Percentiles rank a stretch among this genome's conserved stretches.
Evolutionary conservation across 768 basidiomycete genomes (phyloP).

Genomic region (Lyophyllum shimeji): DNA sequence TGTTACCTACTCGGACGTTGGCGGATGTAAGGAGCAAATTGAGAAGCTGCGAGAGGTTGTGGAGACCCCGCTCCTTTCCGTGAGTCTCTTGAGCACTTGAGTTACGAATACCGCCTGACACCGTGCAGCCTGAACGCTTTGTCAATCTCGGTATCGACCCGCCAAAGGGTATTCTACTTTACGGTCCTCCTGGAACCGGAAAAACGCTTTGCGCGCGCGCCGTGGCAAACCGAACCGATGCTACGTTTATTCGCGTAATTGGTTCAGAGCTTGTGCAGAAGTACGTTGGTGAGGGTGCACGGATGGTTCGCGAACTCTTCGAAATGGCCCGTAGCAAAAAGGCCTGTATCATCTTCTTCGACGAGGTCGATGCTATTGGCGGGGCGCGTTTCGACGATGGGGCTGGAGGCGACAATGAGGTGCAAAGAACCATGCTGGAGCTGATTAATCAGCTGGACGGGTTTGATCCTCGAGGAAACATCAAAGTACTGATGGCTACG

Average conservation of each 20-base stretch:
- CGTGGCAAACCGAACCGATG: constrained; percentile 97
- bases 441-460: constrained; percentile 98
- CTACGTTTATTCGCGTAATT: constrained; percentile 98
- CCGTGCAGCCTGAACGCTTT: constrained; percentile 90
- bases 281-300: constrained; percentile 97
- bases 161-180: constrained; percentile 95
- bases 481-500: constrained; percentile 99
- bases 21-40: constrained; percentile 99
- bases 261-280: constrained; percentile 99
- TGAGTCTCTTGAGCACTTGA: constrained; percentile 34
- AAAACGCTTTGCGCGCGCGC: constrained; percentile 98
- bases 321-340: constrained; percentile 99
- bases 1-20: constrained; percentile 96
- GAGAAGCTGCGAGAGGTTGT: constrained; percentile 99
- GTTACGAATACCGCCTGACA: constrained; percentile 15
- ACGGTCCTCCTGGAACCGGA: constrained; percentile 96
- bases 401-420: constrained; percentile 98
- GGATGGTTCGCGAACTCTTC: constrained; percentile 98
- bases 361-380: constrained; percentile 98
- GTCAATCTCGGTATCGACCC: constrained; percentile 98
- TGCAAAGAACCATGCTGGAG: constrained; percentile 99
- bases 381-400: constrained; percentile 98
- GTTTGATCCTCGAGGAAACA: constrained; percentile 98
- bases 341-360: constrained; percentile 99
- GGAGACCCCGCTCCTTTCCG: constrained; percentile 91